These are phyloP conservation scores for Aspergillus indologenus DNA, from an alignment of 495 filamentous ascomycete genomes.

Conservation along the genomic window DNA sequence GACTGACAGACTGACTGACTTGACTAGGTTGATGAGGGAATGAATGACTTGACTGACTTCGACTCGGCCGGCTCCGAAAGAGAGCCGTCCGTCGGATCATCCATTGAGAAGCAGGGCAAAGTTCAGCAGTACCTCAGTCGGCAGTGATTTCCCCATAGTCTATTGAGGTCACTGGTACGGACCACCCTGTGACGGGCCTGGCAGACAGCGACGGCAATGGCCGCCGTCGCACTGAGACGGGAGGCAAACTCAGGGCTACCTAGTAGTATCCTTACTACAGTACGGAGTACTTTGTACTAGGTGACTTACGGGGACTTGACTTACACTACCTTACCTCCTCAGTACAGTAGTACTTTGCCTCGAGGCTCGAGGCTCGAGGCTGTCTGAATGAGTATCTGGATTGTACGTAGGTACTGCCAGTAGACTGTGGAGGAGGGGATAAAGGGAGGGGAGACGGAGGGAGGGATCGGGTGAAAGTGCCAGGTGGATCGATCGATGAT, in stretches of 20 bases:
- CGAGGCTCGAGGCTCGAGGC: no score
- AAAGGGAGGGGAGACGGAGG: neutral
- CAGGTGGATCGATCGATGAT: constrained; percentile 16
- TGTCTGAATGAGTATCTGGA: no score
- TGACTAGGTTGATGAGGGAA: no score
- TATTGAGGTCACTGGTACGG: neutral
- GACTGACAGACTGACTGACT: no score
- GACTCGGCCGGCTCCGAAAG: constrained; percentile 36
- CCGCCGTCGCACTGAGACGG: neutral
- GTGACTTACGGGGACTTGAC: no score
- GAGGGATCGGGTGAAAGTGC: neutral
- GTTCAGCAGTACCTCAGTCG: constrained; percentile 1
- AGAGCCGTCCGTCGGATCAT: constrained; percentile 8
- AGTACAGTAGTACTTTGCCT: no score
- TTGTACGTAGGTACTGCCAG: no score
- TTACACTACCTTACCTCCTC: neutral
- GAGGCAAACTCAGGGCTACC: no score
- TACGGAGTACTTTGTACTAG: no score
- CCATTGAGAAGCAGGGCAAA: constrained; percentile 6
- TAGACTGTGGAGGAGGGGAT: constrained; percentile 19
- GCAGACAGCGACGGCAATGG: neutral
- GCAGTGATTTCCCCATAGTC: neutral
- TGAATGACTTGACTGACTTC: neutral
- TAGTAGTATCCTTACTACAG: no score
- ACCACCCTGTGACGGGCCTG: neutral